Percentiles rank a stretch among this genome's conserved stretches.
Conservation (phyloP, 2,329 filamentous ascomycete species). For the Fusarium papillatum region DNA sequence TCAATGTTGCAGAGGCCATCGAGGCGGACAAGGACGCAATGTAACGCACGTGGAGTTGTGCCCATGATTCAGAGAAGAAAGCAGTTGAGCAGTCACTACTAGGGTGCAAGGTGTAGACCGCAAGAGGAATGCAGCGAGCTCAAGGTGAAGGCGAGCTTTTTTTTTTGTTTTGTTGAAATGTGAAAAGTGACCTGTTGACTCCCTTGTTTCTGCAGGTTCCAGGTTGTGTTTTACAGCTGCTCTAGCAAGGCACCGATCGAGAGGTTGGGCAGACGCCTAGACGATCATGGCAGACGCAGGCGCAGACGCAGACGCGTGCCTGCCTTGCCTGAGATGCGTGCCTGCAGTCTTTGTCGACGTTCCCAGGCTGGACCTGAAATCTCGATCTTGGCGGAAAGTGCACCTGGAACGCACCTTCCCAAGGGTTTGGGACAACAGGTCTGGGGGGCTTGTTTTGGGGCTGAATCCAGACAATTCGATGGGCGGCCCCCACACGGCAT, state of each 20-base stretch:
- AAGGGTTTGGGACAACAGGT: conserved; percentile 34
- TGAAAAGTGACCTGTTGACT: conserved; percentile 3
- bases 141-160: background rate
- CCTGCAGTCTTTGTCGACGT: conserved; percentile 20
- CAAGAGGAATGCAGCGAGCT: background rate
- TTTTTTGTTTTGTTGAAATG: conserved; percentile 5
- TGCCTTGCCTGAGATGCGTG: conserved; percentile 4
- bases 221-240: conserved; percentile 2
- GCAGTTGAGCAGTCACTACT: conserved; percentile 18
- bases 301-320: background rate
- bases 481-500: conserved; percentile 29
- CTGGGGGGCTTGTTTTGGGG: conserved; percentile 21
- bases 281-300: conserved; percentile 5
- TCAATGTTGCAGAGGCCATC: conserved; percentile 2
- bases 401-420: conserved; percentile 14
- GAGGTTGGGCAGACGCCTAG: background rate
- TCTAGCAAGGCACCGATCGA: background rate
- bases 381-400: conserved; percentile 34
- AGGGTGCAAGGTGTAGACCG: background rate
- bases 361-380: conserved; percentile 19
- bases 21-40: conserved; percentile 24
- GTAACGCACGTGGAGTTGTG: conserved; percentile 25
- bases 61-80: conserved; percentile 14
- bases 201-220: background rate
- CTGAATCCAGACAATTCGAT: conserved; percentile 35